Base-by-base conservation (phyloP, 805 yeast genomes). In the Hagleromyces aurorensis region DNA sequence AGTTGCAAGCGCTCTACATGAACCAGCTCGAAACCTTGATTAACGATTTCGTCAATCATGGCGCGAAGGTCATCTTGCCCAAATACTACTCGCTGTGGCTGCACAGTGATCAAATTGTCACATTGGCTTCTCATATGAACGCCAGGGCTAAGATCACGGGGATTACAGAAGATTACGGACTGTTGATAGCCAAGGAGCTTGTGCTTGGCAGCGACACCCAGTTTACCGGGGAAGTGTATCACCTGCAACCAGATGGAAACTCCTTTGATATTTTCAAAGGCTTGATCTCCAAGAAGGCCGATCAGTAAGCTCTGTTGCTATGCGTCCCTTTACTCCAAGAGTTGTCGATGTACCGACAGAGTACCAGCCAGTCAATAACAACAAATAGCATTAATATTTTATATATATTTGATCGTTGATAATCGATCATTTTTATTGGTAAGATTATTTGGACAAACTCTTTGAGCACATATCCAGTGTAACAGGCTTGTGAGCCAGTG, bases 251-350 rank as follows among this genome's bases (percentile, higher is more conserved):
- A 0, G 98, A 91, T 56, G 98, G 99, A 1, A 91, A 91, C 52
- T 84, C 96, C 3, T 91, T 91, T 49, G 97, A 91, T 53, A 87
- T 91, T 68, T 81, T 91, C 62, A 79, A 70, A 43, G 97, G 97
- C 0, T 64, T 91, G 40, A 80, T 89, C 11, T 80, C 77, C 12
- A 75, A 64, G 36, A 79, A 76, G 48, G 56, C 58, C 6, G n/a
- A n/a, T n/a, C n/a, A n/a, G n/a, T n/a, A n/a, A n/a, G n/a, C n/a
- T n/a, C n/a, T n/a, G n/a, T n/a, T n/a, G n/a, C n/a, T n/a, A n/a
- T n/a, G n/a, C n/a, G n/a, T n/a, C n/a, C n/a, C n/a, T n/a, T n/a
- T n/a, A n/a, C n/a, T n/a, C n/a, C n/a, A n/a, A n/a, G n/a, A n/a
- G n/a, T n/a, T n/a, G n/a, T n/a, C n/a, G n/a, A n/a, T n/a, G n/a